These are phyloP conservation scores for Beta lomatogona DNA, from an alignment of 179 eudicot species.

Conservation along the genomic window DNA sequence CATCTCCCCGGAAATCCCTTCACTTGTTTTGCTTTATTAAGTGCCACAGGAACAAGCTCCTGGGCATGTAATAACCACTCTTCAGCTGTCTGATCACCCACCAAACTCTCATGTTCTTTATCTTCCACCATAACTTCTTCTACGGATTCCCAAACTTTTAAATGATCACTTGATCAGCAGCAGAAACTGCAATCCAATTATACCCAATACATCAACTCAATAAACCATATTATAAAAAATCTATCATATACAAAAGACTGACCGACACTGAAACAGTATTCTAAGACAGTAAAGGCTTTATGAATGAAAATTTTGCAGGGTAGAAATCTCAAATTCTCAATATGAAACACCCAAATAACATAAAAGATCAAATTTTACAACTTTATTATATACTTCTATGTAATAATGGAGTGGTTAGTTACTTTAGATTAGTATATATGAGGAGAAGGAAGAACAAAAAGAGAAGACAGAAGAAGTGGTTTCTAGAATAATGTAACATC, in stretches of 20 bases:
- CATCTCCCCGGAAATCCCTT: conserved; percentile 80
- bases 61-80: conserved; percentile 56
- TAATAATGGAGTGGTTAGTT: conserved; percentile 28
- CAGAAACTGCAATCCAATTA: conserved; percentile 30
- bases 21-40: conserved; percentile 62
- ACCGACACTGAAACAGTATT: background rate
- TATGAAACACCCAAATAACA: conserved; percentile 18
- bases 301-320: conserved; percentile 14
- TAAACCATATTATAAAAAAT: conserved; percentile 3
- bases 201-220: conserved; percentile 6
- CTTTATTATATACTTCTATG: background rate
- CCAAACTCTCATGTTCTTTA: conserved; percentile 19
- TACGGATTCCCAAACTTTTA: background rate
- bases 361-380: conserved; percentile 18
- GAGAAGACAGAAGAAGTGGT: conserved; percentile 30
- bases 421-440: conserved; percentile 8
- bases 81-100: conserved; percentile 37
- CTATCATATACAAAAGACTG: background rate
- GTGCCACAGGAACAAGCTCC: conserved; percentile 72
- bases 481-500: conserved; percentile 48
- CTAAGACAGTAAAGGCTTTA: background rate
- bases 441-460: conserved; percentile 17
- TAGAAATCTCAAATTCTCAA: conserved; percentile 10
- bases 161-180: background rate
- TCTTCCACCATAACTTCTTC: conserved; percentile 45